Evolutionary conservation across 2,329 filamentous ascomycete species (phyloP).

Genomic region (Diaporthe sp.): DNA sequence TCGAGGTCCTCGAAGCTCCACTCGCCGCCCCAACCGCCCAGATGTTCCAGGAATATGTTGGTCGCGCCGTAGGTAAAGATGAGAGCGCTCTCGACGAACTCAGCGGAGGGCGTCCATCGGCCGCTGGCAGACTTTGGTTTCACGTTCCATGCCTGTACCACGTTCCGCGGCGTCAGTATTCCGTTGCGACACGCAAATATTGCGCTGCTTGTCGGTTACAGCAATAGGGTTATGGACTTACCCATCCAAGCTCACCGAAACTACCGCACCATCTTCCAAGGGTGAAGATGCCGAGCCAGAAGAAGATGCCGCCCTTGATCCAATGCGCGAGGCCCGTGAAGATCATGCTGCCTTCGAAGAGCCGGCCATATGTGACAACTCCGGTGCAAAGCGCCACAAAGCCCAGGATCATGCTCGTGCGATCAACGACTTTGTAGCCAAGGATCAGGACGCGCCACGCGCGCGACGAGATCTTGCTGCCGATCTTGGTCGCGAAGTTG

Average conservation of each 20-base stretch:
- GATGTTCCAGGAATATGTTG: constrained; percentile 93
- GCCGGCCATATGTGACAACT: constrained; percentile 81
- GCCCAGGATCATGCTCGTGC: constrained; percentile 82
- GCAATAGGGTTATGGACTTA: constrained; percentile 49
- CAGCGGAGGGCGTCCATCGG: constrained; percentile 82
- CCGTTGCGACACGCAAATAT: not conserved
- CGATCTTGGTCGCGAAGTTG: constrained; percentile 67
- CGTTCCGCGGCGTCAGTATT: constrained; percentile 38
- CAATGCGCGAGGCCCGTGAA: constrained; percentile 93
- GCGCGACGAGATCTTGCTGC: constrained; percentile 67
- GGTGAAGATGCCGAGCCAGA: constrained; percentile 90
- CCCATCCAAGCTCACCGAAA: constrained; percentile 92
- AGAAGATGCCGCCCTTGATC: constrained; percentile 95
- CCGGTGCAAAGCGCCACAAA: constrained; percentile 81
- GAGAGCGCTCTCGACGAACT: constrained; percentile 90
- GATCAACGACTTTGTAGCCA: constrained; percentile 78
- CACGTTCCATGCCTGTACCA: constrained; percentile 82
- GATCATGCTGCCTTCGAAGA: constrained; percentile 79
- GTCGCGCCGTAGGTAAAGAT: constrained; percentile 92
- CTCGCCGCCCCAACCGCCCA: constrained; percentile 76
- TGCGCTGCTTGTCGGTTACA: not conserved
- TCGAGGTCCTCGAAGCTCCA: constrained; percentile 89
- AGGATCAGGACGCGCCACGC: constrained; percentile 71
- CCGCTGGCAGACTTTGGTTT: constrained; percentile 71
- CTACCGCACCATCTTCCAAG: constrained; percentile 91